A percentile compares a stretch with the other conserved stretches of the same genome.
Evolutionary conservation across 352 stramenopile genomes (phyloP).

Genomic region (Phytophthora sansomeana): DNA sequence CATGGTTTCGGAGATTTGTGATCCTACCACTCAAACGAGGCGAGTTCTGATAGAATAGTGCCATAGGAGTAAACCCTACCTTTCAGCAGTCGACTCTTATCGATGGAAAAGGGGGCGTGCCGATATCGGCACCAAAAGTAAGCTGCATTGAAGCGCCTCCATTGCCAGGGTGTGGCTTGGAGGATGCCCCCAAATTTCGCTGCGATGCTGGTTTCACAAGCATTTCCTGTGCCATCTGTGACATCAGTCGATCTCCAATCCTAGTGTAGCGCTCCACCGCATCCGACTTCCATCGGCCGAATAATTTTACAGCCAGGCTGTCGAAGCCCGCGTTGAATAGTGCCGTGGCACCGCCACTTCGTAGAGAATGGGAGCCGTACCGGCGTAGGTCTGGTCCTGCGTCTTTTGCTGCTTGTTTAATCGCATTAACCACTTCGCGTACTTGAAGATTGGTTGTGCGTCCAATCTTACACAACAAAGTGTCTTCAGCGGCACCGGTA

Average conservation of each 20-base stretch:
- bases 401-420: background rate
- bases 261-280: background rate
- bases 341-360: constrained; percentile 4
- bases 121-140: too few species aligned
- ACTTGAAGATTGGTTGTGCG: too few species aligned
- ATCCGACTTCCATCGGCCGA: constrained; percentile 3
- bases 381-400: background rate
- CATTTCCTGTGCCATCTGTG: background rate
- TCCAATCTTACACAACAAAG: too few species aligned
- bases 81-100: too few species aligned
- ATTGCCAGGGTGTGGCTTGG: constrained; percentile 14
- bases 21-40: too few species aligned
- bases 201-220: background rate
- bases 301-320: background rate
- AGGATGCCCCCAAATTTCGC: background rate
- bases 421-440: background rate
- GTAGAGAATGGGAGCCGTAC: constrained; percentile 9
- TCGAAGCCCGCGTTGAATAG: constrained; percentile 1
- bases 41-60: too few species aligned
- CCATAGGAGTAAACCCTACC: too few species aligned
- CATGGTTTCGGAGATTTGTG: too few species aligned
- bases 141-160: constrained; percentile 11
- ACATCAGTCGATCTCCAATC: background rate
- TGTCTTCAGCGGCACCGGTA: too few species aligned
- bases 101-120: too few species aligned